Conservation (phyloP, 139 green algal genomes). For the Micromonas commoda region DNA sequence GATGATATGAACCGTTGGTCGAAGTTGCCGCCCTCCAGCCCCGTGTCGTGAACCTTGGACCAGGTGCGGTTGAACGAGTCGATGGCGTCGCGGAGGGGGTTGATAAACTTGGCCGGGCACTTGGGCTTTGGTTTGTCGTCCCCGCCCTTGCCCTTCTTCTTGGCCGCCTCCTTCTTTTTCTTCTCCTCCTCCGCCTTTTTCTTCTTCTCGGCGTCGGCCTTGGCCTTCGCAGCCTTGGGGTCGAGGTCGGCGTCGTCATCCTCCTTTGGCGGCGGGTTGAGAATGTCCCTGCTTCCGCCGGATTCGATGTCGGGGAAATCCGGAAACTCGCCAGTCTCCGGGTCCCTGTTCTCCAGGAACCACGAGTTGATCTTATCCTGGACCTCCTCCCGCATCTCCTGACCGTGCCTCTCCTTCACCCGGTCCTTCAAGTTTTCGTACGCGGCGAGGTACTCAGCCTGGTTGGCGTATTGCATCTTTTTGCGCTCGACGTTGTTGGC, state of each 20-base stretch:
- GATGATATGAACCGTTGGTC: constrained; percentile 61
- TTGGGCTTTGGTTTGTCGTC: constrained; percentile 24
- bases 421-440: constrained; percentile 62
- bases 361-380: constrained; percentile 85
- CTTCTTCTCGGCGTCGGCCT: constrained; percentile 22
- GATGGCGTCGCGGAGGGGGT: constrained; percentile 57
- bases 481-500: constrained; percentile 60
- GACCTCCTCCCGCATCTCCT: constrained; percentile 79
- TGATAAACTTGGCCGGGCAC: constrained; percentile 51
- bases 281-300: constrained; percentile 68
- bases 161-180: constrained; percentile 23
- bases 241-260: background rate
- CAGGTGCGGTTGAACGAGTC: constrained; percentile 48
- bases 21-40: constrained; percentile 61
- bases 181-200: constrained; percentile 44
- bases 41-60: constrained; percentile 66
- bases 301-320: constrained; percentile 65
- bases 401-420: constrained; percentile 66
- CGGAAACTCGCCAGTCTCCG: constrained; percentile 67
- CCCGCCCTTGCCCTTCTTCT: constrained; percentile 36
- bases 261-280: constrained; percentile 60
- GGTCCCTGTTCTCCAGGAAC: constrained; percentile 75
- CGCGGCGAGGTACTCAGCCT: constrained; percentile 59
- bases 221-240: constrained; percentile 22
- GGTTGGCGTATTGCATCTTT: constrained; percentile 58